Percentiles rank a stretch among this genome's conserved stretches.
Conservation (phyloP, 2,329 filamentous ascomycete species). For the Alternaria conjuncta region DNA sequence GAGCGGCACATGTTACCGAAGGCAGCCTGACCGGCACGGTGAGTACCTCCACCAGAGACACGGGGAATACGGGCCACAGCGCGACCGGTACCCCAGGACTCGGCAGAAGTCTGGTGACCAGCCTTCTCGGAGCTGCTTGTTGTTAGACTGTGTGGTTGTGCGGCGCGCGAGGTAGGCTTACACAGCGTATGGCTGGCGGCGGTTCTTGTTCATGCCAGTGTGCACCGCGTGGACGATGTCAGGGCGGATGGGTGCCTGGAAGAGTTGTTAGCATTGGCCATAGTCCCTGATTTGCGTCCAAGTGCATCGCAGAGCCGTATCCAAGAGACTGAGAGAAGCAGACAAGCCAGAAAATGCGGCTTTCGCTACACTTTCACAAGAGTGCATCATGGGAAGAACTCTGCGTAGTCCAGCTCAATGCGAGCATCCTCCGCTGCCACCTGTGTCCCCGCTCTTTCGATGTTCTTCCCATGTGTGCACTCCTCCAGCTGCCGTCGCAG, state of each 20-base stretch:
- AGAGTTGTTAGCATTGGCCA: constrained; percentile 14
- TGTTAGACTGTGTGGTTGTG: constrained; percentile 23
- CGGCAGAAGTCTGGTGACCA: constrained; percentile 99
- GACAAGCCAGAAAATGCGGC: not conserved
- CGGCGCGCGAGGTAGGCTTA: constrained; percentile 54
- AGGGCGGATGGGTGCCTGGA: constrained; percentile 84
- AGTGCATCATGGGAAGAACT: constrained; percentile 1
- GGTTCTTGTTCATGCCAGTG: constrained; percentile 99
- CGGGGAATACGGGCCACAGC: constrained; percentile 99
- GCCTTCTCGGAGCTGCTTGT: constrained; percentile 79
- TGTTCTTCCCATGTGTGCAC: constrained; percentile 14
- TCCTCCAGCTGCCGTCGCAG: constrained; percentile 12
- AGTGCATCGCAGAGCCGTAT: not conserved
- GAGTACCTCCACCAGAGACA: constrained; percentile 99
- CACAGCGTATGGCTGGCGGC: constrained; percentile 98
- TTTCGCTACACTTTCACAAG: constrained; percentile 3
- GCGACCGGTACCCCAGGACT: constrained; percentile 99
- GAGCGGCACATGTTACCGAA: constrained; percentile 99
- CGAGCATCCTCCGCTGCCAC: not conserved
- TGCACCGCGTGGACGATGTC: constrained; percentile 99
- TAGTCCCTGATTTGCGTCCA: not conserved
- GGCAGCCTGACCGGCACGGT: constrained; percentile 99
- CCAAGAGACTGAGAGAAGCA: constrained; percentile 5
- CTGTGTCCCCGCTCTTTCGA: not conserved
- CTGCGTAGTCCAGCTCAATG: not conserved